phyloP scores from a whole-genome alignment of 2,329 filamentous ascomycete genomes.

The Xylariaceae sp. region DNA sequence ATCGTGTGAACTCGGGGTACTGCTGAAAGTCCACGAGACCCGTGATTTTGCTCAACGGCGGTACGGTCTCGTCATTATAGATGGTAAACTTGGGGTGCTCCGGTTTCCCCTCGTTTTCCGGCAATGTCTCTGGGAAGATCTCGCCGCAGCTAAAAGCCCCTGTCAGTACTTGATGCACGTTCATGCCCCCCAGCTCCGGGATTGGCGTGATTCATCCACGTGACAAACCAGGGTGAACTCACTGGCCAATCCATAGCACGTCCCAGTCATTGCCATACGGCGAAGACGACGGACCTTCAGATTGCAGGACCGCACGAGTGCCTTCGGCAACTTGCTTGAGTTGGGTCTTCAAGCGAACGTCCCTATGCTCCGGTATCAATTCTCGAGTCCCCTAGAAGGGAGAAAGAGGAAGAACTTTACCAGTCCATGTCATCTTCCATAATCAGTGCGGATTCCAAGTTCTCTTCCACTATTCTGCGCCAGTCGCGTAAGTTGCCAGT shows the following conservation, averaged over 20 bases:
- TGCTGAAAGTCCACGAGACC: constrained; percentile 28
- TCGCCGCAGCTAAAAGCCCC: constrained; percentile 23
- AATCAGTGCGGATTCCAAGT: constrained; percentile 34
- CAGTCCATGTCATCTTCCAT: constrained; percentile 40
- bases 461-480: constrained; percentile 32
- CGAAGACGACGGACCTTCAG: constrained; percentile 16
- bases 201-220: background rate
- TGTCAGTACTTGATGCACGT: background rate
- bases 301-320: constrained; percentile 30
- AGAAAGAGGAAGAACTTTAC: constrained; percentile 11
- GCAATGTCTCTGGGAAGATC: constrained; percentile 27
- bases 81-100: constrained; percentile 26
- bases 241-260: constrained; percentile 30
- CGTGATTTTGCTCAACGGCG: constrained; percentile 26
- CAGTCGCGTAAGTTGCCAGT: background rate
- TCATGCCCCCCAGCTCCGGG: background rate
- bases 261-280: constrained; percentile 30
- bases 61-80: constrained; percentile 26
- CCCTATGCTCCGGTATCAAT: constrained; percentile 14
- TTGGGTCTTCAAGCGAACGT: constrained; percentile 33
- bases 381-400: background rate
- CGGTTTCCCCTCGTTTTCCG: constrained; percentile 26
- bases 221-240: background rate
- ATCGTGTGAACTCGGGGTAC: constrained; percentile 25
- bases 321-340: constrained; percentile 31